Conservation (phyloP, 2,329 filamentous ascomycete species). For the Tolypocladium sp. region DNA sequence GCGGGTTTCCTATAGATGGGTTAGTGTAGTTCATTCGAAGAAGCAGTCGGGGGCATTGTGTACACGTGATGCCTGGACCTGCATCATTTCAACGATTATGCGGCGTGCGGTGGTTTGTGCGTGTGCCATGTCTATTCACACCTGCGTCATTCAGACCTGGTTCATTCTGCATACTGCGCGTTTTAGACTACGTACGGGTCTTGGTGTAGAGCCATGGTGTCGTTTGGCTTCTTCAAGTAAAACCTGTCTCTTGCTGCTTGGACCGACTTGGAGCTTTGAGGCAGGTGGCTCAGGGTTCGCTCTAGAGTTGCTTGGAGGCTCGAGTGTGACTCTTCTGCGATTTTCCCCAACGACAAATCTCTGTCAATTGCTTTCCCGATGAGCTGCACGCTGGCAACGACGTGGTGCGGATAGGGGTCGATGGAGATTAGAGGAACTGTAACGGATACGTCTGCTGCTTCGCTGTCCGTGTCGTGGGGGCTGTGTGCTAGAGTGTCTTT, state of each 20-base stretch:
- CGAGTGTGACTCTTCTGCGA: conserved; percentile 14
- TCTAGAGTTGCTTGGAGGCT: conserved; percentile 16
- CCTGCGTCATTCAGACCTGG: not conserved
- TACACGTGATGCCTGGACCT: not conserved
- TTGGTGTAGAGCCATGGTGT: not conserved
- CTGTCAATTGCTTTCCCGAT: conserved; percentile 19
- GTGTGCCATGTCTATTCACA: not conserved
- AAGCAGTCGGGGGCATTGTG: not conserved
- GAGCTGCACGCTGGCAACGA: conserved; percentile 19
- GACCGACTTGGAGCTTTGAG: conserved; percentile 21
- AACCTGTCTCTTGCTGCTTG: conserved; percentile 17
- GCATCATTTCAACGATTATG: not conserved
- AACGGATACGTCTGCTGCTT: conserved; percentile 1
- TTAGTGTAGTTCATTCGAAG: not conserved
- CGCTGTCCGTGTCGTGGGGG: not conserved
- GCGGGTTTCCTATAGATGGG: not conserved
- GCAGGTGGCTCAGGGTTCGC: conserved; percentile 14
- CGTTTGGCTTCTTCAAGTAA: conserved; percentile 1
- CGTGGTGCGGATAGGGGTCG: conserved; percentile 22
- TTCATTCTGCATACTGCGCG: conserved; percentile 3
- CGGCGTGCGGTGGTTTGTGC: not conserved
- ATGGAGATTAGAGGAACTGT: conserved; percentile 20
- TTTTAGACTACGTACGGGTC: conserved; percentile 7
- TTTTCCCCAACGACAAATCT: conserved; percentile 14
- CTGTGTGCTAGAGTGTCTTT: not conserved